These are phyloP conservation scores for Exophiala sideris DNA, from an alignment of 2,329 filamentous ascomycete species.

Conservation along the genomic window DNA sequence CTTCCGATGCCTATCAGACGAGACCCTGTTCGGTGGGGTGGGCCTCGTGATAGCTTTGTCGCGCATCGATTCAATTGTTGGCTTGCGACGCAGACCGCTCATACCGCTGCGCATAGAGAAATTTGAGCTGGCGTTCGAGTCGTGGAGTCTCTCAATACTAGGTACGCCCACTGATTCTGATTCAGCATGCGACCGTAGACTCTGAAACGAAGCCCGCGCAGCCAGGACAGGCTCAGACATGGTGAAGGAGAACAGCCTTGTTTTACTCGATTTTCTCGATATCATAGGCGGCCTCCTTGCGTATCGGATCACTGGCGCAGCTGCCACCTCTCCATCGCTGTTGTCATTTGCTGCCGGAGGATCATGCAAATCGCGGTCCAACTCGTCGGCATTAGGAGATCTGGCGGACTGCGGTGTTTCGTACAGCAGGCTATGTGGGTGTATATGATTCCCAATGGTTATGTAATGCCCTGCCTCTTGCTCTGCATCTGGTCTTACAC, in stretches of 20 bases:
- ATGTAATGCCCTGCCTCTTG: slow-evolving; percentile 1
- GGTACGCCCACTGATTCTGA: slow-evolving; percentile 21
- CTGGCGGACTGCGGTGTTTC: background rate
- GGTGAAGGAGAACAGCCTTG: slow-evolving; percentile 14
- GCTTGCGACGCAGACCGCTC: slow-evolving; percentile 10
- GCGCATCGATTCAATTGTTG: slow-evolving; percentile 16
- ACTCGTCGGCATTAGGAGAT: slow-evolving; percentile 16
- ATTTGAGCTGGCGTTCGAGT: slow-evolving; percentile 20
- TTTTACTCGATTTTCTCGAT: slow-evolving; percentile 17
- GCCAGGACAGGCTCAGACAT: slow-evolving; percentile 15
- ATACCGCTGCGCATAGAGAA: slow-evolving; percentile 22
- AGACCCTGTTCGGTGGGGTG: slow-evolving; percentile 14
- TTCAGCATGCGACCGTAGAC: slow-evolving; percentile 21
- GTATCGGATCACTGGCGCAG: slow-evolving; percentile 23
- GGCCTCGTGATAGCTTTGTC: slow-evolving; percentile 16
- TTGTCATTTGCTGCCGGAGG: slow-evolving; percentile 16
- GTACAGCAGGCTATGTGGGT: background rate
- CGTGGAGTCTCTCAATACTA: slow-evolving; percentile 22
- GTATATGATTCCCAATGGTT: background rate
- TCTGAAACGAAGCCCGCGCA: slow-evolving; percentile 21
- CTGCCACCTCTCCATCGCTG: slow-evolving; percentile 23
- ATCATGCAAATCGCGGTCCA: slow-evolving; percentile 18
- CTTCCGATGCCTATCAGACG: slow-evolving; percentile 19
- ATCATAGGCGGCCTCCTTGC: slow-evolving; percentile 19
- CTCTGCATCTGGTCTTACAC: slow-evolving; percentile 58